phyloP scores from a whole-genome alignment of 75 land plant species.

The Sequoia sempervirens region DNA sequence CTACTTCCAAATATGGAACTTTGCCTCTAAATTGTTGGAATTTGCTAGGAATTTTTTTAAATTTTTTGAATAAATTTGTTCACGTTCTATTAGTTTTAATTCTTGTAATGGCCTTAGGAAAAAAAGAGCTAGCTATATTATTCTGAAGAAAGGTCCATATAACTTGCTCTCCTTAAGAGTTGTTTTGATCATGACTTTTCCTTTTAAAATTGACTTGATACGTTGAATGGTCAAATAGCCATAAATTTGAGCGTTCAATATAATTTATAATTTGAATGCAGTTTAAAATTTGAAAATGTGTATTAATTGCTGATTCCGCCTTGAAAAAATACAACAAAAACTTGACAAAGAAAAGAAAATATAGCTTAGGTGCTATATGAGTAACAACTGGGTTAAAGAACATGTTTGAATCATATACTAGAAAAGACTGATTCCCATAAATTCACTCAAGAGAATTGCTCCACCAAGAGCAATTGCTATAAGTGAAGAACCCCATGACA shows the following conservation, averaged over 20 bases:
- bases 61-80: not conserved
- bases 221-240: not conserved
- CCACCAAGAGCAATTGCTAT: constrained; percentile 37
- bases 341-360: not conserved
- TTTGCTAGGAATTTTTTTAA: too few relatives aligned
- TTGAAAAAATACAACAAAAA: too few relatives aligned
- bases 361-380: not conserved
- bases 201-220: not conserved
- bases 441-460: constrained; percentile 31
- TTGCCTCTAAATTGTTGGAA: too few relatives aligned
- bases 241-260: not conserved
- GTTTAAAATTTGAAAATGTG: not conserved
- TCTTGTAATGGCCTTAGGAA: not conserved
- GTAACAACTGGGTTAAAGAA: not conserved
- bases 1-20: too few relatives aligned
- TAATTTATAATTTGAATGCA: not conserved
- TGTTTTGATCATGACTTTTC: not conserved
- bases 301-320: too few relatives aligned
- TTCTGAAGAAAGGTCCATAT: not conserved
- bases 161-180: not conserved
- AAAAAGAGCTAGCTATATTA: not conserved
- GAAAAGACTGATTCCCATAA: constrained; percentile 25
- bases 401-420: not conserved
- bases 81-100: not conserved
- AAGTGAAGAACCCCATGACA: constrained; percentile 37